Base-by-base conservation (phyloP, 2,329 filamentous ascomycete species). In the Curvularia lunata region DNA sequence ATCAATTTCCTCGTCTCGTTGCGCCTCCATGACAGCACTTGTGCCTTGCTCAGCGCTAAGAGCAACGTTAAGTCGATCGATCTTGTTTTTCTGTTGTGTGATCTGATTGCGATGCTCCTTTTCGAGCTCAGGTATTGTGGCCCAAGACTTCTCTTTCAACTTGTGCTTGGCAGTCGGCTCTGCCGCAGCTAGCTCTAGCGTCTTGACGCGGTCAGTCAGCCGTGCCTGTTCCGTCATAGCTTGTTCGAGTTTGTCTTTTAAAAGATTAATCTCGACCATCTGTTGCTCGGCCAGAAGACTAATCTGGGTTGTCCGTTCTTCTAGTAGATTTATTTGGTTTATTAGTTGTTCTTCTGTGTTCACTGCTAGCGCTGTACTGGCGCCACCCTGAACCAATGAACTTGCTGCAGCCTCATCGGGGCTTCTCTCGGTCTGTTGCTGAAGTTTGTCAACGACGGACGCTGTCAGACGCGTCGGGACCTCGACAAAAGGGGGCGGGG, bases 21-120 rank as follows among this genome's bases (percentile, higher is more conserved):
- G 54, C 28, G 32, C 23, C 18, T 34, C 18, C 4, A 42, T 19
- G 16, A 12, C n/a, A 25, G 27, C 6, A 6, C 18, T 28, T 21
- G n/a, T 45, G 6, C 32, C n/a, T 4, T 8, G 13, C 28, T 32
- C 50, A 38, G 19, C 45, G 18, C 5, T 4, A 10, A 53, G 6
- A 19, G 6, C 18, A 9, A 16, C 19, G 8, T 34, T 38, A 1
- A 57, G 45, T 25, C 8, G 25, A 16, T 34, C 30, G 8, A 49
- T 38, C 4, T 57, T 38, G 5, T 10, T 38, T 9, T 46, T 42
- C 16, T 48, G 40, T 12, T 28, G 49, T 9, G 12, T 18, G 19
- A 38, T 47, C 9, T 57, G 53, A 2, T 54, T 19, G 18, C 42
- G 18, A 18, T 50, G 18, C 16, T 38, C 34, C n/a, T 43, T 34